Percentiles rank a stretch among this genome's conserved stretches.
Evolutionary conservation across 768 basidiomycete genomes (phyloP).

Genomic region (Kwoniella botswanensis): DNA sequence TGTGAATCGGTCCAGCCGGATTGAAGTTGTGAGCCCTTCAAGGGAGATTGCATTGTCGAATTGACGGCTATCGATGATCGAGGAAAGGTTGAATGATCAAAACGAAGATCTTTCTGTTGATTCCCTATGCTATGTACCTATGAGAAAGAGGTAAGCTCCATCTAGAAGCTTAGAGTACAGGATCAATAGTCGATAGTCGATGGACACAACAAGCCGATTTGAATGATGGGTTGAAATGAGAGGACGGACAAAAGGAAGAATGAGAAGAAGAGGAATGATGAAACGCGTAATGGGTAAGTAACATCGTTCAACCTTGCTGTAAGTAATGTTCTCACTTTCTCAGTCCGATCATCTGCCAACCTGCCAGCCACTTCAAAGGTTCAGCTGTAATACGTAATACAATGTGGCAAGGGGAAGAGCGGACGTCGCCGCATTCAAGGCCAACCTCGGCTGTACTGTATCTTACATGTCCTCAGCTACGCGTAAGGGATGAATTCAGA

Average conservation of each 20-base stretch:
- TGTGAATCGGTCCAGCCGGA: slow-evolving; percentile 48
- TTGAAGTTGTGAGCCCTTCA: slow-evolving; percentile 19
- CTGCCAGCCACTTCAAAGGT: slow-evolving; percentile 6
- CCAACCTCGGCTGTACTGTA: too few species aligned
- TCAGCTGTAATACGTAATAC: slow-evolving; percentile 10
- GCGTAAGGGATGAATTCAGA: too few species aligned
- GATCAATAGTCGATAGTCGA: background rate
- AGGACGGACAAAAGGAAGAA: background rate
- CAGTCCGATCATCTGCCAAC: slow-evolving; percentile 9
- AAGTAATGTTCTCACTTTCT: slow-evolving; percentile 14
- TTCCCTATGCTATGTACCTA: background rate
- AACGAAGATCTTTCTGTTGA: background rate
- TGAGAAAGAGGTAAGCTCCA: background rate
- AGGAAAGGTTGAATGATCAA: slow-evolving; percentile 10
- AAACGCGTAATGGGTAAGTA: slow-evolving; percentile 7
- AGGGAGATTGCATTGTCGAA: slow-evolving; percentile 24
- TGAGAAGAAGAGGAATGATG: slow-evolving; percentile 7
- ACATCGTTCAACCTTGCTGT: slow-evolving; percentile 2
- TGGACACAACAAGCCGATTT: background rate
- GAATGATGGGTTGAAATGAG: slow-evolving; percentile 2
- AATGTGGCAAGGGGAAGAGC: background rate
- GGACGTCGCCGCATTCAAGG: background rate
- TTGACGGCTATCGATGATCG: background rate
- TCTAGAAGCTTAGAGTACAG: slow-evolving; percentile 6
- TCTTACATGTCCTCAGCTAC: too few species aligned